Percentiles rank a stretch among this genome's conserved stretches.
Evolutionary conservation across 805 yeast species (phyloP).

Genomic region (Spathaspora boniae): DNA sequence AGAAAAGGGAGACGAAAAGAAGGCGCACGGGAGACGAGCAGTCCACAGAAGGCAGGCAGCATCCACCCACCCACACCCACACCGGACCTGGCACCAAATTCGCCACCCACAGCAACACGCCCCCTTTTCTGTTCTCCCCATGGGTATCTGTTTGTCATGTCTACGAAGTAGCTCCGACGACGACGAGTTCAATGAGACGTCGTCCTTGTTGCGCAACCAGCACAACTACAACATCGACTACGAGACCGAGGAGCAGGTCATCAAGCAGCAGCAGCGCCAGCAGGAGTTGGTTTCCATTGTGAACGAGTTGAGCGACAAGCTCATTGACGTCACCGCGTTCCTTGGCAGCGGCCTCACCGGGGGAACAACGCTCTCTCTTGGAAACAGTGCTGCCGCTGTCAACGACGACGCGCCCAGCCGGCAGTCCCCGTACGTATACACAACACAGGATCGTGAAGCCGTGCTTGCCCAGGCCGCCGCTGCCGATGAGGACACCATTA

Average conservation of each 20-base stretch:
- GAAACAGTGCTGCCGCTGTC: conserved; percentile 1
- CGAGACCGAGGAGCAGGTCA: conserved; percentile 34
- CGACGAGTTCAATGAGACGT: conserved; percentile 36
- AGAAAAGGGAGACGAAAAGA: too few relatives aligned
- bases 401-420: conserved; percentile 9
- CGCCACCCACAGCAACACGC: neutral
- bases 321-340: conserved; percentile 36
- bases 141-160: conserved; percentile 52
- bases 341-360: conserved; percentile 8
- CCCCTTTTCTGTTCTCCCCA: conserved; percentile 13
- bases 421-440: conserved; percentile 21
- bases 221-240: conserved; percentile 28
- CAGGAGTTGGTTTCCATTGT: conserved; percentile 46
- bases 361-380: too few relatives aligned
- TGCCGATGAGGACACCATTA: conserved; percentile 15
- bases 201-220: conserved; percentile 30
- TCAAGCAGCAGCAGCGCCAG: conserved; percentile 43
- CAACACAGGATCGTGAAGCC: conserved; percentile 19
- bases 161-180: conserved; percentile 30
- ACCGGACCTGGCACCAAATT: too few relatives aligned
- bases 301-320: conserved; percentile 36
- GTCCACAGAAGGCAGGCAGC: too few relatives aligned
- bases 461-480: conserved; percentile 19
- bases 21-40: too few relatives aligned
- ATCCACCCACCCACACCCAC: too few relatives aligned